A percentile compares a stretch with the other conserved stretches of the same genome.
Evolutionary conservation across 148 eudicot species (phyloP).

Genomic region (Vaccinium myrtillus): DNA sequence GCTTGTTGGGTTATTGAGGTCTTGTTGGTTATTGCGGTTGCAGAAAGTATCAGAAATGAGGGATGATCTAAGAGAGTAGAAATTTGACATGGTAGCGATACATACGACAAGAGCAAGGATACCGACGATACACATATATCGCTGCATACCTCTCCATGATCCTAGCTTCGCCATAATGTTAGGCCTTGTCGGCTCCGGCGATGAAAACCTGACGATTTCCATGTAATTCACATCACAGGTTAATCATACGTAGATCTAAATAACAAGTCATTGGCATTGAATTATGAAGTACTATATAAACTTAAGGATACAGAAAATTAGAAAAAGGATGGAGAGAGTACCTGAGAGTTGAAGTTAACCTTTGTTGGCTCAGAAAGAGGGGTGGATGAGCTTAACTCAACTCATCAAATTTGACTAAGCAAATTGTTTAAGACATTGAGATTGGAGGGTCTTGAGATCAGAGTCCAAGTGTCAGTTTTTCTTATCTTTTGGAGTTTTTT

Average conservation of each 20-base stretch:
- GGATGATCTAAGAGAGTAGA: constrained; percentile 36
- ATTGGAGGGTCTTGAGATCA: constrained; percentile 33
- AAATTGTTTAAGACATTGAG: constrained; percentile 9
- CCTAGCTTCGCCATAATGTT: constrained; percentile 26
- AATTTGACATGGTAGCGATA: constrained; percentile 33
- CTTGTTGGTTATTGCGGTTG: constrained; percentile 9
- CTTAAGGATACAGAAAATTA: neutral
- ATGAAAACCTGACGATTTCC: neutral
- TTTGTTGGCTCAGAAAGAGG: neutral
- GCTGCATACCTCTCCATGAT: constrained; percentile 24
- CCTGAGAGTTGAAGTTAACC: constrained; percentile 2
- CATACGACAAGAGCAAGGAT: constrained; percentile 29
- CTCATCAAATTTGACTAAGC: neutral
- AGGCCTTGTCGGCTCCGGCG: constrained; percentile 15
- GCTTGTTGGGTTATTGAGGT: neutral
- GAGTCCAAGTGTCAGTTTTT: constrained; percentile 23
- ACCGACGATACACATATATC: constrained; percentile 23
- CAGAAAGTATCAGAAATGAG: constrained; percentile 34
- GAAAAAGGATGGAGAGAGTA: neutral
- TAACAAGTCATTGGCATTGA: neutral
- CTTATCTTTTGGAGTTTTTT: neutral
- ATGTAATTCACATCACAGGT: neutral
- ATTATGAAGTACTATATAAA: neutral
- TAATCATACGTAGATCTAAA: neutral
- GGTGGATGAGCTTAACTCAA: constrained; percentile 8